Evolutionary conservation across 2,329 filamentous ascomycete genomes (phyloP), one percentile per base, ranked within the genome.

Genomic region (Pseudogymnoascus sp.): DNA sequence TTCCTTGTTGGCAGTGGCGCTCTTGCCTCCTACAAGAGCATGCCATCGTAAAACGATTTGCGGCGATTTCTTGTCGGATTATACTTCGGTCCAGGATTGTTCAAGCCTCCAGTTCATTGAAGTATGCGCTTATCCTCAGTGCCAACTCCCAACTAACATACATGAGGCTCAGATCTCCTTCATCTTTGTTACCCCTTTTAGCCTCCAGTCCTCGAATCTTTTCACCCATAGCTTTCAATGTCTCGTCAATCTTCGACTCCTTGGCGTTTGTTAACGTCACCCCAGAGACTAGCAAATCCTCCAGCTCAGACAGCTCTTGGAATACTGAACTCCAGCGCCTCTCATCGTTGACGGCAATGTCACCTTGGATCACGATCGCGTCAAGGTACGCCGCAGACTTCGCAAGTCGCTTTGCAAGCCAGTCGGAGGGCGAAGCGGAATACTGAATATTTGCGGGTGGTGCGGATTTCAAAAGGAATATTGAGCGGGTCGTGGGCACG

Each of bases 381-480:
- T 41, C 57, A 14, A 20, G 43, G 16, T 22, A 50, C 18, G 36
- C 28, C 7, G 28, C 58, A 28, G 33, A 22, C 41, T 43, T 33
- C 6, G 33, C 36, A 18, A 54, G 60, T 2, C 18, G 57, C 28
- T 54, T 59, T 9, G 57, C 35, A 9, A 38, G 28, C 60, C 60
- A 62, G 14, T 62, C 60, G 4, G 58, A 37, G 6, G 39, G 37
- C 28, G 60, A 60, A 2, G 50, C 28, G 14, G 60, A 35, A 6
- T 59, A 59, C 3, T 41, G 11, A 8, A 62, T 47, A 33, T n/a
- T 47, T 28, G 60, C 60, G 1, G 60, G 60, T 1, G 60, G 60
- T n/a, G 60, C 60, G 3, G 60, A 62, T 50, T 62, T 62, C 6
- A 62, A 36, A 9, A 62, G 57, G 20, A 62, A 62, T 12, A 62